Evolutionary conservation across 257 asterid genomes (phyloP).

Genomic region (Agastache rugosa): DNA sequence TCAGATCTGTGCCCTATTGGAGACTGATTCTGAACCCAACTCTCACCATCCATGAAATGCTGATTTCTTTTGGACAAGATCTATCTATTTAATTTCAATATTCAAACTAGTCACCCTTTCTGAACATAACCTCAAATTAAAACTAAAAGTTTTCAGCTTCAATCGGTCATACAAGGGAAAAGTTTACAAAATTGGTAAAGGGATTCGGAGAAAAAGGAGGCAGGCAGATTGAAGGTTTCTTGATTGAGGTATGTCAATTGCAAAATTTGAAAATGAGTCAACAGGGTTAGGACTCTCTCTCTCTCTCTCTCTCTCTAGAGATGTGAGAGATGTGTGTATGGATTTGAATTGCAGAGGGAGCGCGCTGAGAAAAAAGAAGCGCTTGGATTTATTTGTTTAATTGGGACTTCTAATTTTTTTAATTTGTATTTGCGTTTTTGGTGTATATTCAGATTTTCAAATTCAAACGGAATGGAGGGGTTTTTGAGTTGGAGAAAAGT

Average conservation of each 20-base stretch:
- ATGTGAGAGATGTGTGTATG: background rate
- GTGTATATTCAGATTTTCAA: constrained; percentile 31
- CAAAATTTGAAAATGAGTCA: constrained; percentile 9
- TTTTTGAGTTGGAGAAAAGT: constrained; percentile 12
- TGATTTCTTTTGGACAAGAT: background rate
- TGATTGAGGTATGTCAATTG: constrained; percentile 27
- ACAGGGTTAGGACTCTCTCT: constrained; percentile 5
- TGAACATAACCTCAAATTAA: constrained; percentile 31
- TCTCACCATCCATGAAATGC: constrained; percentile 42
- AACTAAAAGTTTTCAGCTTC: constrained; percentile 27
- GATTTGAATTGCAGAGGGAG: constrained; percentile 45
- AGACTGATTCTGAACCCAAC: constrained; percentile 32
- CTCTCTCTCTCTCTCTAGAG: background rate
- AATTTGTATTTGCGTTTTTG: background rate
- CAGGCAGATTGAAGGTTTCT: constrained; percentile 15
- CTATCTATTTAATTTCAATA: constrained; percentile 19
- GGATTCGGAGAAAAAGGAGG: constrained; percentile 1
- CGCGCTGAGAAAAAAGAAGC: constrained; percentile 39
- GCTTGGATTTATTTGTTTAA: constrained; percentile 26
- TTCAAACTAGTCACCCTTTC: background rate
- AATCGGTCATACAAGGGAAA: constrained; percentile 19
- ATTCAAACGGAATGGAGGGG: constrained; percentile 37
- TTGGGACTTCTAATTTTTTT: background rate
- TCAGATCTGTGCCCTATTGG: constrained; percentile 46
- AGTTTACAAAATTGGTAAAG: background rate